Conservation (phyloP, 495 filamentous ascomycete genomes). For the Aspergillus nidulans region DNA sequence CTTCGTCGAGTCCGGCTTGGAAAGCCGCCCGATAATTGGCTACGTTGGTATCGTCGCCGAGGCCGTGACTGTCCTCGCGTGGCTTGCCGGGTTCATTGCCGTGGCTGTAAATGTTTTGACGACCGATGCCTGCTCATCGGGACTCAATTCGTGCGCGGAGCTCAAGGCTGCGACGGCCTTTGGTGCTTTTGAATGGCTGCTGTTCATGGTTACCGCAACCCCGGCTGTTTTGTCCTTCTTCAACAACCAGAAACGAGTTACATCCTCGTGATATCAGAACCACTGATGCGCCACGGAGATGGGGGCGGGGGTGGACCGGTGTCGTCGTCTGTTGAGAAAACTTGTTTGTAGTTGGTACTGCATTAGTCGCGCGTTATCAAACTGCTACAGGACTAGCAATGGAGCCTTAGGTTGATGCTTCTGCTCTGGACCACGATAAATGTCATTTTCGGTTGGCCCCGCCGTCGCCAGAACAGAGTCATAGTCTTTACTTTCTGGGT, state of each 20-base stretch:
- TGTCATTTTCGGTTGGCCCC: too few relatives aligned
- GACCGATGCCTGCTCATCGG: constrained; percentile 8
- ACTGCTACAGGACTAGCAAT: too few relatives aligned
- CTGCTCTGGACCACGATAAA: too few relatives aligned
- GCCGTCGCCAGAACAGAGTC: too few relatives aligned
- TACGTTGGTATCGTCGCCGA: constrained; percentile 21
- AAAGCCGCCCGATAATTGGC: constrained; percentile 18
- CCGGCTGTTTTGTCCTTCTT: constrained; percentile 20
- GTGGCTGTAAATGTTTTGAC: constrained; percentile 19
- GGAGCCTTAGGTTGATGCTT: too few relatives aligned
- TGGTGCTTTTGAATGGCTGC: constrained; percentile 24
- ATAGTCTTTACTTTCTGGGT: too few relatives aligned
- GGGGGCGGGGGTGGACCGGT: too few relatives aligned
- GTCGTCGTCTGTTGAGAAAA: too few relatives aligned
- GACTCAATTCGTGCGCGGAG: constrained; percentile 15
- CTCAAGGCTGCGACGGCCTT: constrained; percentile 25
- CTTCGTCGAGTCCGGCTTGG: constrained; percentile 17
- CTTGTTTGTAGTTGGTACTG: too few relatives aligned
- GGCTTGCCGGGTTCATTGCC: constrained; percentile 29
- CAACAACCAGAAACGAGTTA: constrained; percentile 1
- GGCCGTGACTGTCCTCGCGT: constrained; percentile 26
- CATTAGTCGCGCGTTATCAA: too few relatives aligned
- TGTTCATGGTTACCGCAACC: constrained; percentile 25
- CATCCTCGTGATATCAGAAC: too few relatives aligned
- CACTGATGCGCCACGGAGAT: too few relatives aligned